Conservation (phyloP, 208 protist genomes). For the Spongospora subterranea region DNA sequence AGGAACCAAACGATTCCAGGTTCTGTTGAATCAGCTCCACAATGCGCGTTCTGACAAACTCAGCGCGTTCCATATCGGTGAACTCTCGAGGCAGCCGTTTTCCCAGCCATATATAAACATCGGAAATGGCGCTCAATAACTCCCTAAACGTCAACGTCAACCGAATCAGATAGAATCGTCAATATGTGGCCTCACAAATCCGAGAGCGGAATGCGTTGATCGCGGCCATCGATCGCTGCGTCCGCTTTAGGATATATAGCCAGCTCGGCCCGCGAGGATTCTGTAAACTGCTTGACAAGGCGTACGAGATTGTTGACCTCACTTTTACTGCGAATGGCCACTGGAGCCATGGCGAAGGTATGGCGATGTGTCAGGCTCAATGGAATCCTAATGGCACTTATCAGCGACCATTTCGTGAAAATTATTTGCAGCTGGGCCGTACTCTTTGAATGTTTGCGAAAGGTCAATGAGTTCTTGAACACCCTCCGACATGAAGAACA, state of each 20-base stretch:
- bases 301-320: neutral
- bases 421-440: neutral
- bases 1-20: neutral
- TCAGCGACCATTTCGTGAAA: neutral
- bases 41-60: neutral
- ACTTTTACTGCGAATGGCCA: neutral
- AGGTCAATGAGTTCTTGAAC: neutral
- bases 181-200: neutral
- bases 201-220: neutral
- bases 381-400: neutral
- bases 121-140: neutral
- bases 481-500: neutral
- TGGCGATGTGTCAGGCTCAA: constrained; percentile 3
- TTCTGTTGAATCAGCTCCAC: neutral
- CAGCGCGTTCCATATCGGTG: neutral
- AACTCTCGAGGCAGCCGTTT: constrained; percentile 18
- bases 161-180: neutral
- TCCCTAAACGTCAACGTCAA: neutral
- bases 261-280: neutral
- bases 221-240: neutral
- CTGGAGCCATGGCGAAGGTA: constrained; percentile 32
- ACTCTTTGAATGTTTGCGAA: neutral
- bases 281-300: neutral
- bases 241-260: neutral
- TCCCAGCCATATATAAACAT: constrained; percentile 59